Evolutionary conservation across 192 early-diverging fungal species (phyloP), one percentile per base, ranked within the genome.

Genomic region (Phycomyces nitens): DNA sequence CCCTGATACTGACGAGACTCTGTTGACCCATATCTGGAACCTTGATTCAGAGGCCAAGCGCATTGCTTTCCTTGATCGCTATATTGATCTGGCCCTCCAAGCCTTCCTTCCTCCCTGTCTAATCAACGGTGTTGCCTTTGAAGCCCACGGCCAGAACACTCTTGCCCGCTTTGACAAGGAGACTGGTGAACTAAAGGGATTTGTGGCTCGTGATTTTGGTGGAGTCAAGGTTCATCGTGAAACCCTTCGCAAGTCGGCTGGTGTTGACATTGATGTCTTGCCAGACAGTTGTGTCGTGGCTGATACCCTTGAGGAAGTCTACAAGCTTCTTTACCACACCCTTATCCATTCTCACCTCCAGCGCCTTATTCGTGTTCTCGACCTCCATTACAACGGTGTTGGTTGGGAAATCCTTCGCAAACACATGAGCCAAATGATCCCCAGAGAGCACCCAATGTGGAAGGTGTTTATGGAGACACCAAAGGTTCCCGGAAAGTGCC

Each of bases 191-290:
- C 62, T 85, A 10, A 69, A 64, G 27, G 85, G 85, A 18, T 88
- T 88, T 70, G 71, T 85, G 40, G 76, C 83, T 47, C 82, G 86
- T 21, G 86, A 88, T 73, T 88, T 84, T 79, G 87, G 87, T 59
- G 87, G 87, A 24, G 65, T 88, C 52, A 87, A 84, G 64, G 71
- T 80, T 11, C 87, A 87, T 58, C 72, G 66, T 23, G 69, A 76
- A 38, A 86, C 82, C 10, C 71, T 88, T 14, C 56, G 20, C 0
- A 42, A 60, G 9, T 74, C 77, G 8, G 77, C 70, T n/a, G 84
- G 82, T 12, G 69, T 65, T 9, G 39, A 71, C 9, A 74, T 80
- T 27, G 78, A 82, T 16, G 80, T 83, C 56, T 60, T 88, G 9
- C 79, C 85, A 24, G 84, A 80, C 42, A 74, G 74, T 42, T 78